A percentile compares a stretch with the other conserved stretches of the same genome.
Conservation (phyloP, 345 rosid species). For the Pseudoturritis turrita region DNA sequence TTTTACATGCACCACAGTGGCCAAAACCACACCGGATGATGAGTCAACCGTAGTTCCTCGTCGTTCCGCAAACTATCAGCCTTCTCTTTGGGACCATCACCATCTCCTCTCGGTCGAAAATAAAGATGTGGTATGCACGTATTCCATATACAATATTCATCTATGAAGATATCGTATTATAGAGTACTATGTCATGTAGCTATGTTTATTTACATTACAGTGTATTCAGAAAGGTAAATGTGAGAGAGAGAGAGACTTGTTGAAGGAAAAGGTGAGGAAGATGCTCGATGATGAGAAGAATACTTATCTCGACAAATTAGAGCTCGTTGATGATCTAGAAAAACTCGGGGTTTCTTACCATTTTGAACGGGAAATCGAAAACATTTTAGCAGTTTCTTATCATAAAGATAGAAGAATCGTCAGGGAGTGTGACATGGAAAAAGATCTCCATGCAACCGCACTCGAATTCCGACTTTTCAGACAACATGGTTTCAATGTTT, state of each 20-base stretch:
- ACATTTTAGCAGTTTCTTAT: conserved; percentile 17
- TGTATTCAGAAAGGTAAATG: conserved; percentile 3
- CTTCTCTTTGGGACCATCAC: conserved; percentile 22
- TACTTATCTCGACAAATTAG: not conserved
- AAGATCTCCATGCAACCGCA: conserved; percentile 23
- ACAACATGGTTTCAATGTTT: conserved; percentile 32
- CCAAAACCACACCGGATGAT: not conserved
- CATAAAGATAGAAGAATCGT: not conserved
- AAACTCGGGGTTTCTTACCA: conserved; percentile 43
- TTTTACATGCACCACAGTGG: not conserved
- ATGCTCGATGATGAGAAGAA: conserved; percentile 8
- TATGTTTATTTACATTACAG: not conserved
- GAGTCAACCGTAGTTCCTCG: not conserved
- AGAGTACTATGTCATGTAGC: not conserved
- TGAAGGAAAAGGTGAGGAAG: conserved; percentile 14
- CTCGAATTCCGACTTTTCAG: conserved; percentile 34
- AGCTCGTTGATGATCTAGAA: conserved; percentile 19
- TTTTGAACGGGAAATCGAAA: conserved; percentile 36
- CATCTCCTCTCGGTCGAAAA: conserved; percentile 5
- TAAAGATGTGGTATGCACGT: not conserved
- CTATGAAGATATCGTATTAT: not conserved
- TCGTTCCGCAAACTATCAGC: conserved; percentile 25
- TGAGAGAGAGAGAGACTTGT: conserved; percentile 4
- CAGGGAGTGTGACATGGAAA: not conserved
- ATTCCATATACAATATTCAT: not conserved